Conservation (phyloP, 352 stramenopile species). For the Elongisporangium undulatum region DNA sequence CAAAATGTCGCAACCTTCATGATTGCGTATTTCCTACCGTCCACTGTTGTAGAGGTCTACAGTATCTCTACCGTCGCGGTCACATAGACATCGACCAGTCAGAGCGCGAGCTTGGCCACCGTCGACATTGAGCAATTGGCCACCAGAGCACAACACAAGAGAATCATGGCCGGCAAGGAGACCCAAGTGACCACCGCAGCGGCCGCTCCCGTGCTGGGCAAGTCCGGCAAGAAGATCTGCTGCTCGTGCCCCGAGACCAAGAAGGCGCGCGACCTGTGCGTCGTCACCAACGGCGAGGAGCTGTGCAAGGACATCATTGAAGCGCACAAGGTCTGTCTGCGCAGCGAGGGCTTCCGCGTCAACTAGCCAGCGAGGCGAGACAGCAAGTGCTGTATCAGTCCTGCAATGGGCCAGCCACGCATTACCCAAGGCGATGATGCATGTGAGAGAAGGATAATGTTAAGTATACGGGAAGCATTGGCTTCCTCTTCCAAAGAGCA, state of each 20-base stretch:
- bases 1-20: neutral
- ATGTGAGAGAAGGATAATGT: neutral
- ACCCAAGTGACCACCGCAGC: constrained; percentile 13
- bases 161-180: constrained; percentile 46
- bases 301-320: constrained; percentile 95
- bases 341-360: constrained; percentile 95
- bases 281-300: constrained; percentile 90
- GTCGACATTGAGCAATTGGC: neutral
- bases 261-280: constrained; percentile 89
- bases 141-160: neutral
- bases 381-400: neutral
- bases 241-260: constrained; percentile 98
- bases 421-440: too few species aligned
- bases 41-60: neutral
- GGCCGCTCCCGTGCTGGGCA: constrained; percentile 67
- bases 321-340: constrained; percentile 95
- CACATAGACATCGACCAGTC: neutral
- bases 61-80: neutral
- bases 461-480: neutral
- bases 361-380: constrained; percentile 39
- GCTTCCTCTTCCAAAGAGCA: neutral
- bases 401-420: neutral
- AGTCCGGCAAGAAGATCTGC: constrained; percentile 98
- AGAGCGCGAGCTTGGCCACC: neutral
- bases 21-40: neutral